Evolutionary conservation across 2,329 filamentous ascomycete species (phyloP).

Genomic region (Talaromyces funiculosus): DNA sequence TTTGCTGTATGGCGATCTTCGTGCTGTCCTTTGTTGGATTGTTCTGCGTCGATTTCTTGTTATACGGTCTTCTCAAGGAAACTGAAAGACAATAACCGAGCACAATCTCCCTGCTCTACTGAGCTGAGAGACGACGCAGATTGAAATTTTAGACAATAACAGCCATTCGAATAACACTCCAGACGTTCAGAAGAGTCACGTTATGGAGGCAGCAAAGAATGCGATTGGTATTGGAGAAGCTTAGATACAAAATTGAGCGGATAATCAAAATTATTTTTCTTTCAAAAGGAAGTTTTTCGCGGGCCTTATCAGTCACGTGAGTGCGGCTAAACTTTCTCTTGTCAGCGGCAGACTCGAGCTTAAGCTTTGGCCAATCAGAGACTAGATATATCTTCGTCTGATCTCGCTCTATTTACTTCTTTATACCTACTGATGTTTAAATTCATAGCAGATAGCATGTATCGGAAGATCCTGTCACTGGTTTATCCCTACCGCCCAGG

Average conservation of each 20-base stretch:
- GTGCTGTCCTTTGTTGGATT: background rate
- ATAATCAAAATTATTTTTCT: constrained; percentile 19
- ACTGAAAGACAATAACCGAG: background rate
- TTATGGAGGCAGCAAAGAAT: background rate
- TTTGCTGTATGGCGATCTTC: background rate
- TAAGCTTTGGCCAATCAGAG: constrained; percentile 5
- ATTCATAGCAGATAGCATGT: no score
- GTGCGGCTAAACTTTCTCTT: constrained; percentile 12
- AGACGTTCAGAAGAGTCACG: background rate
- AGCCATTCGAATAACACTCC: background rate
- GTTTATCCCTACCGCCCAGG: background rate
- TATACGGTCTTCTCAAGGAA: background rate
- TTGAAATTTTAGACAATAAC: constrained; percentile 11
- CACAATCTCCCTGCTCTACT: constrained; percentile 4
- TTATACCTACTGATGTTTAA: background rate
- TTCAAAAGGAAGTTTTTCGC: constrained; percentile 17
- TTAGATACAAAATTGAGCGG: constrained; percentile 20
- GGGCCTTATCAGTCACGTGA: constrained; percentile 21
- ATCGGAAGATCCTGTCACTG: no score
- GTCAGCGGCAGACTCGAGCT: background rate
- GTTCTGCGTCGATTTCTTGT: background rate
- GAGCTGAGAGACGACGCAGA: constrained; percentile 5
- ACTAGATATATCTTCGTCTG: background rate
- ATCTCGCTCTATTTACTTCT: background rate
- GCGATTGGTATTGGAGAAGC: constrained; percentile 15